phyloP scores from a whole-genome alignment of 306 rosid genomes.

The Sophora flavescens region DNA sequence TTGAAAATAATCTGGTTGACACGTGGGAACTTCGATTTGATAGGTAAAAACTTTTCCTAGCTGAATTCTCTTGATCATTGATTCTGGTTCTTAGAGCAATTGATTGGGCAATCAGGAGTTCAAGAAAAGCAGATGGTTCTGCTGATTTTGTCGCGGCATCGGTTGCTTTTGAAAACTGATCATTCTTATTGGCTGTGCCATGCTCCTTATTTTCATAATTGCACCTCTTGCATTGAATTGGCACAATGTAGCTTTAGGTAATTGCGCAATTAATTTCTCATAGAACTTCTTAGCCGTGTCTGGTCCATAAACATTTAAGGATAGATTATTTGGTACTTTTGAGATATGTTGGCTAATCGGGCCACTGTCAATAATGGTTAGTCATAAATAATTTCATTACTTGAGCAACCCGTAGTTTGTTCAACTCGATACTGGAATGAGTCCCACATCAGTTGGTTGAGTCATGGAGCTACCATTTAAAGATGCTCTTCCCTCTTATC shows the following conservation, averaged over 20 bases:
- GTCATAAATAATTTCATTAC: slow-evolving; percentile 6
- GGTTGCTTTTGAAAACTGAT: slow-evolving; percentile 25
- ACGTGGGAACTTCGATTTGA: background rate
- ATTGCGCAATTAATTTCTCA: slow-evolving; percentile 8
- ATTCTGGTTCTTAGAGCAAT: slow-evolving; percentile 10
- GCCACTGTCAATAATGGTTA: background rate
- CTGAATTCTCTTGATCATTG: slow-evolving; percentile 30
- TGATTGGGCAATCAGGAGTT: slow-evolving; percentile 37
- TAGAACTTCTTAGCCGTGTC: slow-evolving; percentile 21
- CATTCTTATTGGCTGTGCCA: background rate
- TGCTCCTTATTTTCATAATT: slow-evolving; percentile 3
- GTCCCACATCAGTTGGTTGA: slow-evolving; percentile 25
- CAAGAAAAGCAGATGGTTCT: slow-evolving; percentile 25
- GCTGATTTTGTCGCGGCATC: slow-evolving; percentile 9
- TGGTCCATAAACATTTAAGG: slow-evolving; percentile 19
- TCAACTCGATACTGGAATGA: background rate
- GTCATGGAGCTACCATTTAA: slow-evolving; percentile 29
- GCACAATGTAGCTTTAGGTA: slow-evolving; percentile 11
- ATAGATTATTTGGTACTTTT: slow-evolving; percentile 8
- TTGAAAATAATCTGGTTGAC: slow-evolving; percentile 12
- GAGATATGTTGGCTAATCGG: slow-evolving; percentile 21
- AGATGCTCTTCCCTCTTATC: slow-evolving; percentile 6
- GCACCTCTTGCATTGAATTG: slow-evolving; percentile 37
- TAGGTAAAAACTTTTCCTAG: background rate
- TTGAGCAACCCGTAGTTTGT: background rate